These are phyloP conservation scores for Heimioporus sp. DNA, from an alignment of 768 basidiomycete genomes.

Conservation along the genomic window DNA sequence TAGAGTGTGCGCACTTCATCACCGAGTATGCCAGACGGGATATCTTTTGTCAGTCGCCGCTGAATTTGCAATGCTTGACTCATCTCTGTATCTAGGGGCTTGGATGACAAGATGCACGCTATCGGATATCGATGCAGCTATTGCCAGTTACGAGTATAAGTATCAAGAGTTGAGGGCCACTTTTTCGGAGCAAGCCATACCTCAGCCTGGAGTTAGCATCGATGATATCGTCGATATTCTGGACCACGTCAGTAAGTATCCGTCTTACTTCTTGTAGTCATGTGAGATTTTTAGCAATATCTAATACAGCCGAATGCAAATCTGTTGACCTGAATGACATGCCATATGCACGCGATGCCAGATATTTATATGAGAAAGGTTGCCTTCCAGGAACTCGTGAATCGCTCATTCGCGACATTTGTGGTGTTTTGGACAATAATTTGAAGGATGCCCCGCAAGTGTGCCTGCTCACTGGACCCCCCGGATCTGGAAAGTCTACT, in stretches of 20 bases:
- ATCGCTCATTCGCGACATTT: too few relatives aligned
- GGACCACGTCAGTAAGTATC: too few relatives aligned
- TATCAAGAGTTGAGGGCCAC: background rate
- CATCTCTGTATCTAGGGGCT: background rate
- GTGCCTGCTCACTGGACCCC: background rate
- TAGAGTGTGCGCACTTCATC: background rate
- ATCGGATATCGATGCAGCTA: background rate
- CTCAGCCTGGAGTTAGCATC: too few relatives aligned
- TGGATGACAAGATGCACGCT: background rate
- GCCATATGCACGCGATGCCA: background rate
- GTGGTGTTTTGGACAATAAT: too few relatives aligned
- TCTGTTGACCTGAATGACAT: constrained; percentile 1
- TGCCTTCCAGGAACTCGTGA: too few relatives aligned
- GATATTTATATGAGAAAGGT: background rate
- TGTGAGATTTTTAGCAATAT: too few relatives aligned
- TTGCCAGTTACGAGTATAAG: background rate
- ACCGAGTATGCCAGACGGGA: too few relatives aligned
- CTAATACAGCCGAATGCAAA: too few relatives aligned
- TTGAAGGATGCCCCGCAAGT: too few relatives aligned
- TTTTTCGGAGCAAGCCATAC: background rate
- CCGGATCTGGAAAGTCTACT: background rate
- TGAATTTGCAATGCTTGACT: background rate
- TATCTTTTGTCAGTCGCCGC: too few relatives aligned
- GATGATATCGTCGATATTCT: too few relatives aligned
- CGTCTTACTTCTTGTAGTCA: too few relatives aligned